Base-by-base conservation (phyloP, 768 basidiomycete genomes). In the Auricularia cornea region DNA sequence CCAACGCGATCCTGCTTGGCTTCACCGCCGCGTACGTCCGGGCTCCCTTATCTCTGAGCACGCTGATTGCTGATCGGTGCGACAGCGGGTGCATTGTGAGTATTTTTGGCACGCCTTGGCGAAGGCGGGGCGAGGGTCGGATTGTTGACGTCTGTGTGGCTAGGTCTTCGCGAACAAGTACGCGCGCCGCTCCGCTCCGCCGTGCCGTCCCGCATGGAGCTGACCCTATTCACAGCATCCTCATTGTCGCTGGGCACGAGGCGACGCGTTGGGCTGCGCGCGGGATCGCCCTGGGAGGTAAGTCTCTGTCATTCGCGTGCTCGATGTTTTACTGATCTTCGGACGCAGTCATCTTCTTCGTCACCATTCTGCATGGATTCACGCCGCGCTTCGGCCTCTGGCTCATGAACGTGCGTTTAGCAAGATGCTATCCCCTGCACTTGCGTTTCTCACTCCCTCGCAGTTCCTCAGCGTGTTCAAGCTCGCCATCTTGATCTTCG, bases 271-370 rank as follows among this genome's bases (percentile, higher is more conserved):
- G 85, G 85, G 74, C 74, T 2, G 80, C 80, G 20, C 80, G 85
- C 60, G 83, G 84, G 0, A 84, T 87, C 61, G 85, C 83, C 3
- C 71, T 87, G 1, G 84, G 77, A 70, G 82, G 84, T 81, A 40
- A 16, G 73, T 66, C 44, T 62, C 16, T 40, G 18, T 28, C 40
- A 40, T 64, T 10, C 0, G 8, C 28, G 29, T 41, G 33, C 60
- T 40, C 18, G 38, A 26, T 23, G 10, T 38, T 38, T 14, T 8
- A 10, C 35, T 38, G 35, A 38, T 14, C 35, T 38, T 38, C 10
- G 16, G 51, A 6, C 56, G 6, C 61, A 85, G 84, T 81, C 1
- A 83, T 84, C 5, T 61, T 75, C 60, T 83, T 82, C 60, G 80
- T 80, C 0, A 81, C 81, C 0, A 30, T 82, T 14, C 70, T 86